Evolutionary conservation across 1,284 basidiomycete species (phyloP), one percentile per base, ranked within the genome.

Genomic region (Phlebopus sp.): DNA sequence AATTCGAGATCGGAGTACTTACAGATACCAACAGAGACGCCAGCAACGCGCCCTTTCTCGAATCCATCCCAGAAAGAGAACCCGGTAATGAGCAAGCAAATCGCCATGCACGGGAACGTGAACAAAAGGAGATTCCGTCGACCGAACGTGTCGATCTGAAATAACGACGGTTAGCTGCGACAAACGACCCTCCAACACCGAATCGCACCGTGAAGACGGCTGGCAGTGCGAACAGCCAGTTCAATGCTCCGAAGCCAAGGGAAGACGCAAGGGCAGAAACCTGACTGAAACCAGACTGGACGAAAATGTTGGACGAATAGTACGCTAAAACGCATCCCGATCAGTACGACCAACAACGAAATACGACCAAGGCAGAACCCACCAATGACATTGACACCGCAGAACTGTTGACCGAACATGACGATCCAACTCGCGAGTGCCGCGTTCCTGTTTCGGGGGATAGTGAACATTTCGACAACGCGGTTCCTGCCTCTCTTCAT

Each of bases 401-500:
- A 81, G 62, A 80, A 78, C 62, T 78, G 78, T 61, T 79, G 76
- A 69, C 67, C 69, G 59, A 86, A 78, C 84, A 87, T 88, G 62
- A 87, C 81, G 50, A 82, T 74, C 46, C 73, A 74, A 3, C 81
- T 77, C 0, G 81, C 86, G 42, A 84, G 67, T 2, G 84, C 75
- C 0, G 86, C 89, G 39, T 89, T 76, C 52, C 87, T 76, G 66
- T 85, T 80, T 50, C 89, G 76, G 30, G 80, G 82, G 31, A 88
- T 71, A 13, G 76, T 78, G 69, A 87, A 88, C 37, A 88, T 68
- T 61, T 88, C 81, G n/a, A 73, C 10, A 57, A 83, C 74, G 37
- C 78, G 74, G 55, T 72, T 73, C 40, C 69, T 71, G 34, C 69
- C 73, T 27, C 67, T 68, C 19, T 71, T 69, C 44, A 84, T 71